Evolutionary conservation across 75 land plant species (phyloP).

Genomic region (Pinus taeda): DNA sequence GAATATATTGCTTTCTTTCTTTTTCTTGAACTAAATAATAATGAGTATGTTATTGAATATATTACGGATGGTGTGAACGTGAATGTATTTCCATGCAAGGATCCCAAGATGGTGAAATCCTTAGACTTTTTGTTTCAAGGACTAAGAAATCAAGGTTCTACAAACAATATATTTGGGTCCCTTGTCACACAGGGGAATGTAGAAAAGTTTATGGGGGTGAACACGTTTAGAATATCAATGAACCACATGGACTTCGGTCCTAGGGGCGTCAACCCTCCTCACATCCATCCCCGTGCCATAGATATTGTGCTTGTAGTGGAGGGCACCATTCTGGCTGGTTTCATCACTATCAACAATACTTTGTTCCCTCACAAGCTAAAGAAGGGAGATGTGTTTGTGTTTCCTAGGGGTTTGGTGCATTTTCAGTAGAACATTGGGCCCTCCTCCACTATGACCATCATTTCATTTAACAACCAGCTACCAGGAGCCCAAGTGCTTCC

Average conservation of each 20-base stretch:
- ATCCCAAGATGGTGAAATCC: not conserved
- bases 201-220: slow-evolving; percentile 36
- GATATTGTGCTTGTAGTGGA: slow-evolving; percentile 40
- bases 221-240: slow-evolving; percentile 50
- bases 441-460: slow-evolving; percentile 6
- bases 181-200: slow-evolving; percentile 39
- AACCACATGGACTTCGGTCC: slow-evolving; percentile 41
- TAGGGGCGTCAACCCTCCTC: slow-evolving; percentile 62
- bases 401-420: slow-evolving; percentile 43
- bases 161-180: slow-evolving; percentile 39
- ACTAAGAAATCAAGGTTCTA: slow-evolving; percentile 5
- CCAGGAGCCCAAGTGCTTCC: slow-evolving; percentile 13
- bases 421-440: slow-evolving; percentile 23
- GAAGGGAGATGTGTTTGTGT: slow-evolving; percentile 45
- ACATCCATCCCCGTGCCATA: slow-evolving; percentile 61
- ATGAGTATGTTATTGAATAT: not conserved
- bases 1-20: no score
- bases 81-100: slow-evolving; percentile 16
- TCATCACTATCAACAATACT: slow-evolving; percentile 35
- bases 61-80: not conserved
- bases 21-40: not conserved
- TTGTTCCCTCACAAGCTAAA: slow-evolving; percentile 31
- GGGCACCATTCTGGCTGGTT: slow-evolving; percentile 54
- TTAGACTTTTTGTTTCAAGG: slow-evolving; percentile 4
- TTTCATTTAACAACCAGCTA: slow-evolving; percentile 21